These are phyloP conservation scores for Psidium guajava DNA, from an alignment of 345 rosid genomes.

Conservation along the genomic window DNA sequence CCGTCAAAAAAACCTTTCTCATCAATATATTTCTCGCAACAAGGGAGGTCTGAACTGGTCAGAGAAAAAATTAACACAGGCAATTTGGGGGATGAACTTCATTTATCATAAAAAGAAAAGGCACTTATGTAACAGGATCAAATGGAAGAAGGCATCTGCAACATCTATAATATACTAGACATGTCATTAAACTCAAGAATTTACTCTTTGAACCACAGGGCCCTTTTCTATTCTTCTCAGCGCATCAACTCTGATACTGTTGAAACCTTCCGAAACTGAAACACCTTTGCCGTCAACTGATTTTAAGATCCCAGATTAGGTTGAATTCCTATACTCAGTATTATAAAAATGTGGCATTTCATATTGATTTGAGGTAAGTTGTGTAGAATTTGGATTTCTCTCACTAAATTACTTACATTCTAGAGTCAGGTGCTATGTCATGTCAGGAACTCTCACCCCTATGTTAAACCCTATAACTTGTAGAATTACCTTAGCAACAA, in stretches of 20 bases:
- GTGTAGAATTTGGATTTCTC: not conserved
- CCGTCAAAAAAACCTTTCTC: not conserved
- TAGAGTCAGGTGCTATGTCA: not conserved
- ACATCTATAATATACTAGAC: not conserved
- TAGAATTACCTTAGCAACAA: constrained; percentile 73
- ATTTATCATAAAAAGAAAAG: not conserved
- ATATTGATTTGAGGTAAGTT: not conserved
- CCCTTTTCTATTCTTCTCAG: not conserved
- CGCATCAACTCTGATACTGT: not conserved
- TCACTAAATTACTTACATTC: not conserved
- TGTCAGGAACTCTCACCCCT: not conserved
- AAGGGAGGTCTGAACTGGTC: not conserved
- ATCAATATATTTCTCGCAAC: not conserved
- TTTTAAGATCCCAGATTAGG: not conserved
- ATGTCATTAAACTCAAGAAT: not conserved
- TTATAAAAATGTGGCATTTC: not conserved
- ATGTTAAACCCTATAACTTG: not conserved
- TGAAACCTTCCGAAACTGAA: not conserved
- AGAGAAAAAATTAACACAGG: not conserved
- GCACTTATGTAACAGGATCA: not conserved
- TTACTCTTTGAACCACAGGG: not conserved
- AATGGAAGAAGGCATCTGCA: not conserved
- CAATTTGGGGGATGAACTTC: not conserved
- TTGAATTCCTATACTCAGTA: not conserved
- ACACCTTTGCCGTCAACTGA: not conserved